Conservation (phyloP, 805 yeast genomes). For the Sugiyamaella americana region DNA sequence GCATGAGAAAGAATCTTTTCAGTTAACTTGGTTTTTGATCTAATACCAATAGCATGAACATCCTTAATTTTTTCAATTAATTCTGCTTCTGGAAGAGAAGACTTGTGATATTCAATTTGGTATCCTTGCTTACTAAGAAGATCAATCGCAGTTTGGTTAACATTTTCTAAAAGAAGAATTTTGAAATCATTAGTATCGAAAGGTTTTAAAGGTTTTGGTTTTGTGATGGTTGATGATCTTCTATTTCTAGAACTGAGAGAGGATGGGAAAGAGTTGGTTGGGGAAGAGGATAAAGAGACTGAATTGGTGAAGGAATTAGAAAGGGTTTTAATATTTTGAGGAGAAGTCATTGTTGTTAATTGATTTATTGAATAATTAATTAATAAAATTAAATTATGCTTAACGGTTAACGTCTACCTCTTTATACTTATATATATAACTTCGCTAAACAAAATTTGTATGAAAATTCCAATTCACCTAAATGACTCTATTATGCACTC, state of each 20-base stretch:
- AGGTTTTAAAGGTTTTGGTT: slow-evolving; percentile 67
- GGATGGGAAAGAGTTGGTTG: slow-evolving; percentile 15
- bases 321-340: slow-evolving; percentile 25
- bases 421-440: too few relatives aligned
- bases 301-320: slow-evolving; percentile 17
- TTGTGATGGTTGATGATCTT: slow-evolving; percentile 14
- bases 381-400: too few relatives aligned
- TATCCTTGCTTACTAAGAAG: slow-evolving; percentile 87
- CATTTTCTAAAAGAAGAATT: slow-evolving; percentile 85
- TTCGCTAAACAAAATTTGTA: too few relatives aligned
- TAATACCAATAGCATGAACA: slow-evolving; percentile 95
- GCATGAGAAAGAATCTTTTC: slow-evolving; percentile 77
- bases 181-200: slow-evolving; percentile 94
- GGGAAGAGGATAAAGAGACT: slow-evolving; percentile 21
- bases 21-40: slow-evolving; percentile 91
- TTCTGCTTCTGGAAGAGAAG: slow-evolving; percentile 87
- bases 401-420: too few relatives aligned
- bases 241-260: slow-evolving; percentile 11
- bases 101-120: slow-evolving; percentile 90
- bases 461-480: too few relatives aligned
- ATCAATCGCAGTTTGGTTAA: slow-evolving; percentile 84
- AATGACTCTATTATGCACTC: too few relatives aligned
- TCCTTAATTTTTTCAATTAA: slow-evolving; percentile 87
- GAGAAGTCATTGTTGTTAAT: slow-evolving; percentile 25
- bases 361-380: too few relatives aligned